phyloP scores from a whole-genome alignment of 2,329 filamentous ascomycete genomes.

The Chlorencoelia australis region DNA sequence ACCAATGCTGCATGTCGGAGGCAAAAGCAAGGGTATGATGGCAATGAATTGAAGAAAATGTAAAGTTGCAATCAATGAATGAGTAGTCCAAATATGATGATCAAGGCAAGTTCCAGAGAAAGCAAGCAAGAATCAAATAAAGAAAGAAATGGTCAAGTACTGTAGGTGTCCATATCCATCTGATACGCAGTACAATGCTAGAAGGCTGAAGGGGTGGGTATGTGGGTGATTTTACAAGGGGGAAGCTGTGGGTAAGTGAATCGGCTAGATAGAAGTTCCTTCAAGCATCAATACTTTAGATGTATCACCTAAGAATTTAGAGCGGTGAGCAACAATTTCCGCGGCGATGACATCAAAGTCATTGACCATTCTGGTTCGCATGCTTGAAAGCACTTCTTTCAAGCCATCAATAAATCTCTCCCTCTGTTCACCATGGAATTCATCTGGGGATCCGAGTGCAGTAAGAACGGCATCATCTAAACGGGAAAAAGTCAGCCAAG shows the following conservation, averaged over 20 bases:
- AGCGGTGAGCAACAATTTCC: constrained; percentile 57
- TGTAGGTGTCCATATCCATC: no score
- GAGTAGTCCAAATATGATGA: no score
- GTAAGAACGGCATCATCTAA: constrained; percentile 65
- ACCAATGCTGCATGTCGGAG: no score
- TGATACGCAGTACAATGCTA: constrained; percentile 6
- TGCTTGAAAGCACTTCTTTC: constrained; percentile 47
- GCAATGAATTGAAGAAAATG: no score
- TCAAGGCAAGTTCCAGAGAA: no score
- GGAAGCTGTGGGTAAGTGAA: constrained; percentile 9
- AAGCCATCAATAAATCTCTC: constrained; percentile 53
- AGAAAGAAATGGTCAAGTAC: no score
- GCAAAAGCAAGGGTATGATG: no score
- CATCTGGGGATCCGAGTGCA: constrained; percentile 57
- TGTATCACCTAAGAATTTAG: constrained; percentile 52
- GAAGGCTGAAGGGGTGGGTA: constrained; percentile 6
- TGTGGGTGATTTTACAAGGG: constrained; percentile 22
- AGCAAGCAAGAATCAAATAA: no score
- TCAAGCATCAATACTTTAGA: constrained; percentile 53
- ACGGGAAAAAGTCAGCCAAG: constrained; percentile 28
- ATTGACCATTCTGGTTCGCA: constrained; percentile 48
- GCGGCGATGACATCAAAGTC: constrained; percentile 58
- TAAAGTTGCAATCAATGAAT: no score
- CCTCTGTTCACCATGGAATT: constrained; percentile 51
- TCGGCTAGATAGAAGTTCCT: constrained; percentile 19